phyloP scores from a whole-genome alignment of 1,284 basidiomycete genomes.

The Sporisorium graminicola region DNA sequence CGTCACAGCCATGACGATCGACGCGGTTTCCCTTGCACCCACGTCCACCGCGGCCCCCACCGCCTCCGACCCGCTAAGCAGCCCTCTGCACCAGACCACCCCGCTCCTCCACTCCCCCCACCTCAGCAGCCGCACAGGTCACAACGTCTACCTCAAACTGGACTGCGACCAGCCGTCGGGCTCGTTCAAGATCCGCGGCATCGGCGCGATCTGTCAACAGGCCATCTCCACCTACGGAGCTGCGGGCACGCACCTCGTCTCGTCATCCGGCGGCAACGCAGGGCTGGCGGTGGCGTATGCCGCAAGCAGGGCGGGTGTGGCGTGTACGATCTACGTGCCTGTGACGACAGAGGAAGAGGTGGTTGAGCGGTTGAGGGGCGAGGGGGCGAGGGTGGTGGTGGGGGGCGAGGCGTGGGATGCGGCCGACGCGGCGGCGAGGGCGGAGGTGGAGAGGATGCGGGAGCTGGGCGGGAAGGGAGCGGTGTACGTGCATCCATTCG shows the following conservation, averaged over 20 bases:
- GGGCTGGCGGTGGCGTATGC: slow-evolving; percentile 64
- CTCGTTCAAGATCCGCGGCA: slow-evolving; percentile 66
- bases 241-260: slow-evolving; percentile 53
- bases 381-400: slow-evolving; percentile 52
- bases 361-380: slow-evolving; percentile 37
- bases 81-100: slow-evolving; percentile 14
- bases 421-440: slow-evolving; percentile 40
- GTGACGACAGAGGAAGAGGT: slow-evolving; percentile 38
- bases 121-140: slow-evolving; percentile 19
- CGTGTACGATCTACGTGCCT: slow-evolving; percentile 65
- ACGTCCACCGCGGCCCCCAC: slow-evolving; percentile 1
- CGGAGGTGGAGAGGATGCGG: slow-evolving; percentile 13
- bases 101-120: slow-evolving; percentile 26
- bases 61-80: not conserved
- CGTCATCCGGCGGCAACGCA: slow-evolving; percentile 68
- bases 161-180: slow-evolving; percentile 66
- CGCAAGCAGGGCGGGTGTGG: slow-evolving; percentile 48
- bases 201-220: slow-evolving; percentile 43
- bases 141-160: slow-evolving; percentile 66
- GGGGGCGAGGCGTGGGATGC: slow-evolving; percentile 41
- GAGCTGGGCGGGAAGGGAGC: slow-evolving; percentile 1
- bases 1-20: slow-evolving; percentile 11
- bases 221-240: slow-evolving; percentile 12
- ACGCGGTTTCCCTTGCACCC: not conserved
- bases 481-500: slow-evolving; percentile 66